Base-by-base conservation (phyloP, 2,329 filamentous ascomycete species). In the Pseudogymnoascus destructans region DNA sequence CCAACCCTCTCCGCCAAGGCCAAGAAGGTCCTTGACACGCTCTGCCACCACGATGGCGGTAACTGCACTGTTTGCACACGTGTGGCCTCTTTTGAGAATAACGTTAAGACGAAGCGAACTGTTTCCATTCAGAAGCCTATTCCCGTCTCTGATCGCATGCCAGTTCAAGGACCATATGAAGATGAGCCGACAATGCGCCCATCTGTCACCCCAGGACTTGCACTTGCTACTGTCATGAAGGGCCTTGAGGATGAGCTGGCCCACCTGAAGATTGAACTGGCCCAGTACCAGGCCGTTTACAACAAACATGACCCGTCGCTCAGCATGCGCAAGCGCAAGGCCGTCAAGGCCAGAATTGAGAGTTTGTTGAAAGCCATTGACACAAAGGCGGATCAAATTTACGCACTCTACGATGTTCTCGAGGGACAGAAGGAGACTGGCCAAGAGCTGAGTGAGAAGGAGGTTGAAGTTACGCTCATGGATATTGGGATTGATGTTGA, bases 221-320 rank as follows among this genome's bases (percentile, higher is more conserved):
- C 69, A 77, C 79, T 95, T 21, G 86, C 87, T 6, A 81, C 84
- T n/a, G 87, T 95, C 19, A 84, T 95, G 69, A 93, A 95, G 71
- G 79, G 83, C 6, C 74, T 95, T 3, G 78, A 88, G 64, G 89
- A 95, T 68, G 90, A 95, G 70, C 79, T 91, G 46, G 77, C 79
- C 10, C 87, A 95, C 68, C 73, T 95, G 57, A 86, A 87, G 70
- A 77, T 86, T 63, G 78, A 85, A 65, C 78, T 90, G n/a, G 74
- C 78, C 0, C 71, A 77, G 32, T 78, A 81, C 59, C 80, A 86
- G 64, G 75, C 75, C 2, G 72, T 78, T 35, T 89, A 89, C 70
- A 82, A 82, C 63, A 74, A 74, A 19, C 80, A 83, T 59, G 85
- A 93, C 70, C 79, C 84, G 56, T 78, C 82, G 1, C 69, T 87